Percentiles rank a stretch among this genome's conserved stretches.
These are phyloP conservation scores for Sanghuangporus sanghuang DNA, from an alignment of 1,284 basidiomycete genomes.

Conservation along the genomic window DNA sequence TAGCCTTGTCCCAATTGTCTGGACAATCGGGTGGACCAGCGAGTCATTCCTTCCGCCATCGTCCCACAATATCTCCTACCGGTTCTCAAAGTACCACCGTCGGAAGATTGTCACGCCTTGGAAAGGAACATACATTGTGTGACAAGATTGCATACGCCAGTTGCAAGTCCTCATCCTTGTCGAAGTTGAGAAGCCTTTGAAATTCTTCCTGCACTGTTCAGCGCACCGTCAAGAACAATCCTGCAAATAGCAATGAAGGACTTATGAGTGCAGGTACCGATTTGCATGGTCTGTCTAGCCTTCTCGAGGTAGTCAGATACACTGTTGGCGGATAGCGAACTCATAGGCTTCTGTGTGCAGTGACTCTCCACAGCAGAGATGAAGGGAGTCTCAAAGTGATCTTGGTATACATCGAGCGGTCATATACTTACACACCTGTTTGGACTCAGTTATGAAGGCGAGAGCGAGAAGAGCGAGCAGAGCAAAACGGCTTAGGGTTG, in stretches of 20 bases:
- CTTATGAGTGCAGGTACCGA: slow-evolving; percentile 87
- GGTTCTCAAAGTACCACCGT: slow-evolving; percentile 69
- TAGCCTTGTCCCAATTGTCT: background rate
- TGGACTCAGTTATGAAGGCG: no score
- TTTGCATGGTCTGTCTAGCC: slow-evolving; percentile 96
- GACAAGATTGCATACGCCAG: slow-evolving; percentile 93
- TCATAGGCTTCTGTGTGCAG: slow-evolving; percentile 88
- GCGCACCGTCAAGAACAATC: slow-evolving; percentile 86
- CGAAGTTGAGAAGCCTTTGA: slow-evolving; percentile 87
- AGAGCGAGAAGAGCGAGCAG: no score
- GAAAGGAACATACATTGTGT: slow-evolving; percentile 44
- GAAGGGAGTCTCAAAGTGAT: slow-evolving; percentile 89
- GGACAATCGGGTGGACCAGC: background rate
- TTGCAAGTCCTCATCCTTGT: slow-evolving; percentile 90
- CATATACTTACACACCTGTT: slow-evolving; percentile 60
- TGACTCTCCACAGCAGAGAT: slow-evolving; percentile 85
- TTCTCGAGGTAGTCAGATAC: slow-evolving; percentile 98
- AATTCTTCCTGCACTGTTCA: slow-evolving; percentile 94
- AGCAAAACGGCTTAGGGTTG: no score
- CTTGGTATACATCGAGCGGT: slow-evolving; percentile 94
- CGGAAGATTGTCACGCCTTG: slow-evolving; percentile 56
- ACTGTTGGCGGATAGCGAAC: slow-evolving; percentile 86
- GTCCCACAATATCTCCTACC: slow-evolving; percentile 42
- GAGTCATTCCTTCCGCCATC: background rate
- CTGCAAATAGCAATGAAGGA: slow-evolving; percentile 89